Evolutionary conservation across 2,329 filamentous ascomycete species (phyloP), one percentile per base, ranked within the genome.

Genomic region (Penicillium sp.): DNA sequence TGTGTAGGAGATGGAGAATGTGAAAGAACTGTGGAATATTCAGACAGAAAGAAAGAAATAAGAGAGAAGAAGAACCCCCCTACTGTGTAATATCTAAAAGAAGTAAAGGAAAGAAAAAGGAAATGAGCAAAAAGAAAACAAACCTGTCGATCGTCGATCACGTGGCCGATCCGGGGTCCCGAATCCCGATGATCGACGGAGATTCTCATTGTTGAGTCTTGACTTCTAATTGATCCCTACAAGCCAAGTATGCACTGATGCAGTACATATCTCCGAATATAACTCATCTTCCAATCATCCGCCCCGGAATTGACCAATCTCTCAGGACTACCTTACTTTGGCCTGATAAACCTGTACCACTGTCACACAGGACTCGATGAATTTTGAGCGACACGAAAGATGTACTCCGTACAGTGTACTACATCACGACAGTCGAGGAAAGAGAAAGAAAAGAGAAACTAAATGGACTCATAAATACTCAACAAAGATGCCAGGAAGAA

Each of bases 301-400:
- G 1, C 5, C 13, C 12, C 33, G 13, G 27, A 4, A 13, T 27
- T 22, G 3, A 44, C 5, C 8, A 39, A 14, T 13, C n/a, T 13
- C 40, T 41, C 11, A n/a, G 19, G 41, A 38, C 41, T 18, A 16
- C 1, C 41, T 16, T 13, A 1, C 25, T 22, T 4, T 4, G 18
- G 22, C 7, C 35, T 46, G 37, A 46, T 46, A 4, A 9, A 6
- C 13, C 22, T 13, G 44, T 49, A 36, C 34, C 3, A 33, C 47
- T 5, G 52, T 53, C 22, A 48, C 45, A 55, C 56, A 43, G 33
- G 47, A 52, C 52, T 57, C 52, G 47, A 28, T 12, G 35, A 30
- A n/a, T 14, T 14, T 27, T 42, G n/a, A 35, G 9, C 16, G 14
- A 16, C 3, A 46, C 28, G 33, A 25, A 46, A 27, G 9, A 34